Evolutionary conservation across 2,329 filamentous ascomycete genomes (phyloP), one percentile per base, ranked within the genome.

Genomic region (Pezicula carpinea): DNA sequence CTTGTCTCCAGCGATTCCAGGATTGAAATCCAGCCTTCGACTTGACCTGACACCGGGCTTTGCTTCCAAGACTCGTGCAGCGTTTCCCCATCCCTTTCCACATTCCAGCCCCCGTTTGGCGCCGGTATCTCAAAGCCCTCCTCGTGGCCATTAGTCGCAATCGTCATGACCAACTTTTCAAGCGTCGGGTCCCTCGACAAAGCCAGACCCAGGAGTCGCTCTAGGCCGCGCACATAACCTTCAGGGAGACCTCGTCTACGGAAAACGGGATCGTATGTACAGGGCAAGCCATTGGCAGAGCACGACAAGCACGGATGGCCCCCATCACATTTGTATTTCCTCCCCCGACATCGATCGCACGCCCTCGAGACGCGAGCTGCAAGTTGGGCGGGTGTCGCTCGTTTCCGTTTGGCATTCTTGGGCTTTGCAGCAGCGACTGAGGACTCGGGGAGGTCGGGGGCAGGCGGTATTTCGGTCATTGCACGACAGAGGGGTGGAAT

Each of bases 161-260:
- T 39, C 6, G 26, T 35, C 2, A 41, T 18, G 11, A 46, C 48
- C 18, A 43, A 42, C n/a, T 42, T 31, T 31, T 50, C 45, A 11
- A 53, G 26, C 31, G 39, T 41, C 21, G 36, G 31, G 15, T 39
- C 43, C 23, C 44, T 38, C 35, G 34, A 40, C 32, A 49, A 36
- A 13, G 47, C 39, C 36, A 49, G 40, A 11, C 47, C 47, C 29
- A 44, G 44, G 18, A 49, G 36, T 18, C 39, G 65, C 64, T 89
- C 85, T 15, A 89, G 70, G 0, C 83, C 83, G 29, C 85, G 77
- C 46, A 89, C 82, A 57, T 89, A 88, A 13, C 86, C 85, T 4
- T 85, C 86, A 59, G 85, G 84, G 11, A 89, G 81, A 11, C 86
- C 85, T 52, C 85, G 74, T 63, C 88, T 88, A 64, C 87, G 87